phyloP scores from a whole-genome alignment of 495 filamentous ascomycete species.

The Lophiotrema nucula region DNA sequence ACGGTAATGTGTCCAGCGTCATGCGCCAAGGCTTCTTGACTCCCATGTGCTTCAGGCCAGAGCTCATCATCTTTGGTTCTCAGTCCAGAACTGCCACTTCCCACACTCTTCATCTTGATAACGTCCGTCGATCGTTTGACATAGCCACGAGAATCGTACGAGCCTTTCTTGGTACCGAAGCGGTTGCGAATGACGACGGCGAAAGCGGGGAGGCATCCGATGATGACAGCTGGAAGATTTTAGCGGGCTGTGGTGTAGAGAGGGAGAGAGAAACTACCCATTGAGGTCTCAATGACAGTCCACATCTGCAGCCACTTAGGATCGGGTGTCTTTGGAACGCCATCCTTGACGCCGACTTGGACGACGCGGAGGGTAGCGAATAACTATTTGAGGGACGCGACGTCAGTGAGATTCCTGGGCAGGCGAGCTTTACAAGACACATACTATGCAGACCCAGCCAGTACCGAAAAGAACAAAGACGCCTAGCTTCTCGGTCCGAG shows the following conservation, averaged over 20 bases:
- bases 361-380: not conserved
- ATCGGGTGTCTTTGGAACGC: not conserved
- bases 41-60: not conserved
- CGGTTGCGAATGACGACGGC: not conserved
- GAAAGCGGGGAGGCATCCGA: not conserved
- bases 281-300: not conserved
- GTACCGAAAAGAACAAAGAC: not conserved
- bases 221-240: not conserved
- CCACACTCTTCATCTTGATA: not conserved
- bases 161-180: not conserved
- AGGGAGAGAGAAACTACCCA: not conserved
- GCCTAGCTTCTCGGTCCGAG: not conserved
- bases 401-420: not conserved
- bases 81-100: not conserved
- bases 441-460: not conserved
- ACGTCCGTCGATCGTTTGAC: not conserved
- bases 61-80: not conserved
- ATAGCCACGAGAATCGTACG: not conserved
- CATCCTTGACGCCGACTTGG: not conserved
- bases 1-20: not conserved
- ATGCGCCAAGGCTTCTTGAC: not conserved
- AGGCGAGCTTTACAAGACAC: not conserved
- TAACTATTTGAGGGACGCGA: not conserved
- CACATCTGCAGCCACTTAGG: not conserved
- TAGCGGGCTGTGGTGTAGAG: not conserved